Base-by-base conservation (phyloP, 108 stramenopile genomes). In the Mediolabrus comicus region DNA sequence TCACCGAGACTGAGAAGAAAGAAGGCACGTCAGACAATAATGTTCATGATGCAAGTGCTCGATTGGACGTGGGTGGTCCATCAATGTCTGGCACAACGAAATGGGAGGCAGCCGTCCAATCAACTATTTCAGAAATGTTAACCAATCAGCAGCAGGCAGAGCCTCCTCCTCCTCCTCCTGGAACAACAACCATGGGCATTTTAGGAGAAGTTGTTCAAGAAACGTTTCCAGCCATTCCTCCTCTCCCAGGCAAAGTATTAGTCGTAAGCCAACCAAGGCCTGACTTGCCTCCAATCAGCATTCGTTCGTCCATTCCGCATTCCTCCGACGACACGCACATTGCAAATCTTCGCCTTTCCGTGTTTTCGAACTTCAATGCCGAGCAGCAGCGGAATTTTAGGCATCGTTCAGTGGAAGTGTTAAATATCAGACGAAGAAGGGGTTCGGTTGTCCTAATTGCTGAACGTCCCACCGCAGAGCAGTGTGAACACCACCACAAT, bases 371-470 rank as follows among this genome's bases (percentile, higher is more conserved):
- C 13, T 89, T 89, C 57, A 66, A 87, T 27, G 69, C 79, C 41
- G 87, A 92, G 10, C 51, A 76, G 53, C 84, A 82, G 33, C 43
- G 62, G 29, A 28, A 66, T 4, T 95, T 91, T 71, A 72, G 85
- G 49, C 54, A 55, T 24, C 74, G 85, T 10, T 91, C 89, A 1
- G 67, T 86, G 31, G 86, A 86, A 69, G 86, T 87, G 10, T 60
- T 95, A 12, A 60, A 80, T 19, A 57, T 41, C 30, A 62, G 94
- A 71, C 83, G 91, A 38, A 65, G 67, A 32, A 62, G 68, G 8
- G 94, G 94, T 3, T 87, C 94, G 14, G 83, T 80, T 9, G 92
- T 85, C 33, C 56, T 95, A 16, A 87, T 95, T 19, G 94, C 94
- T 1, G 85, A 89, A 35, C 32, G 61, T 17, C 43, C 29, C 25